Evolutionary conservation across 306 rosid species (phyloP).

Genomic region (Rubus parviflorus): DNA sequence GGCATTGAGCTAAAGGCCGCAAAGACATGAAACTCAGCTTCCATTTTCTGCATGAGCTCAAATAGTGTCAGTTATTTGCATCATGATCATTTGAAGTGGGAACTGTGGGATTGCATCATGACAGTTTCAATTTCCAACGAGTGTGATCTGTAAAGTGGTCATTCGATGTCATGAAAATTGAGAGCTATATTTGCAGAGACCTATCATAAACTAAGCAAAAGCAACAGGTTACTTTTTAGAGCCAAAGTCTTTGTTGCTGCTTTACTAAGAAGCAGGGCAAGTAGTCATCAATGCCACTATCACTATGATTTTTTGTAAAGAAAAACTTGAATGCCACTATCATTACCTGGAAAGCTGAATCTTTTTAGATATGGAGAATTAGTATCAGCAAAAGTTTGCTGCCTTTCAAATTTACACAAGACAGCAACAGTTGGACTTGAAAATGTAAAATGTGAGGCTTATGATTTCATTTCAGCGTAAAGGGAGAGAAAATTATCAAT

Average conservation of each 20-base stretch:
- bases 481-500: background rate
- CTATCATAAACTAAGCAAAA: background rate
- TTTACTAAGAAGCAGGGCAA: background rate
- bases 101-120: no score
- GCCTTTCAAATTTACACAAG: background rate
- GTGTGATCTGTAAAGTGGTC: background rate
- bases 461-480: background rate
- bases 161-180: background rate
- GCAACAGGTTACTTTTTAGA: slow-evolving; percentile 7
- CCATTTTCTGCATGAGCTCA: background rate
- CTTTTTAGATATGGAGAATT: background rate
- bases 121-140: slow-evolving; percentile 2
- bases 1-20: background rate
- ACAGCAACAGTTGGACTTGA: background rate
- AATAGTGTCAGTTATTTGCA: background rate
- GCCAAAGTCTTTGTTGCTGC: slow-evolving; percentile 7
- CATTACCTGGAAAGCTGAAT: slow-evolving; percentile 17
- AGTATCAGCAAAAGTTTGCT: background rate
- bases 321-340: slow-evolving; percentile 5
- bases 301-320: slow-evolving; percentile 39
- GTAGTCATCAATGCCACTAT: background rate
- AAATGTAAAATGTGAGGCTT: background rate
- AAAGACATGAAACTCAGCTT: background rate
- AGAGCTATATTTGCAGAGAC: background rate
- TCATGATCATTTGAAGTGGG: background rate